Evolutionary conservation across 2,329 filamentous ascomycete genomes (phyloP).

Genomic region (Fulvia fulva): DNA sequence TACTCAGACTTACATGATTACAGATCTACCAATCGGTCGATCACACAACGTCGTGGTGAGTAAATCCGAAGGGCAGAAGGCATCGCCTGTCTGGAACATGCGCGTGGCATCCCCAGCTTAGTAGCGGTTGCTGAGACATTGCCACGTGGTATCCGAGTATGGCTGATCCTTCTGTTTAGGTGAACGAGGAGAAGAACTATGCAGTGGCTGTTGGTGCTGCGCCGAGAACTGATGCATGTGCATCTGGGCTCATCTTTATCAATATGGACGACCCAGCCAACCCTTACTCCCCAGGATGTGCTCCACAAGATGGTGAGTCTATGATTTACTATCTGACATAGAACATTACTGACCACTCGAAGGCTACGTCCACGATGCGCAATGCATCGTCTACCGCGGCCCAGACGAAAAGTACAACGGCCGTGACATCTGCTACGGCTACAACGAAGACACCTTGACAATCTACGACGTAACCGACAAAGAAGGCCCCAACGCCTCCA

Average conservation of each 20-base stretch:
- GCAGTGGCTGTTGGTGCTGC: conserved; percentile 42
- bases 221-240: conserved; percentile 43
- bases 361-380: neutral
- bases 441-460: conserved; percentile 48
- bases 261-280: conserved; percentile 52
- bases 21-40: conserved; percentile 13
- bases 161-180: too few species aligned
- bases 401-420: conserved; percentile 45
- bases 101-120: too few species aligned
- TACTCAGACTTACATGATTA: neutral
- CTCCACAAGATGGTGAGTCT: conserved; percentile 48
- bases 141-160: too few species aligned
- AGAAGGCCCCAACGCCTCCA: conserved; percentile 22
- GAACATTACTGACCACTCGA: neutral
- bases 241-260: conserved; percentile 51
- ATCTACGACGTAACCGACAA: conserved; percentile 47
- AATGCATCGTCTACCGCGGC: conserved; percentile 38
- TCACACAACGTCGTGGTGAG: conserved; percentile 49
- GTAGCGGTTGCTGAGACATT: too few species aligned
- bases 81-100: too few species aligned
- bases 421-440: conserved; percentile 50
- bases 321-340: neutral
- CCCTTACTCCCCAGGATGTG: conserved; percentile 49
- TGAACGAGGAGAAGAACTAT: conserved; percentile 48
- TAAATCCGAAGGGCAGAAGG: too few species aligned